Evolutionary conservation across 345 rosid genomes (phyloP).

Genomic region (Populus simonii): DNA sequence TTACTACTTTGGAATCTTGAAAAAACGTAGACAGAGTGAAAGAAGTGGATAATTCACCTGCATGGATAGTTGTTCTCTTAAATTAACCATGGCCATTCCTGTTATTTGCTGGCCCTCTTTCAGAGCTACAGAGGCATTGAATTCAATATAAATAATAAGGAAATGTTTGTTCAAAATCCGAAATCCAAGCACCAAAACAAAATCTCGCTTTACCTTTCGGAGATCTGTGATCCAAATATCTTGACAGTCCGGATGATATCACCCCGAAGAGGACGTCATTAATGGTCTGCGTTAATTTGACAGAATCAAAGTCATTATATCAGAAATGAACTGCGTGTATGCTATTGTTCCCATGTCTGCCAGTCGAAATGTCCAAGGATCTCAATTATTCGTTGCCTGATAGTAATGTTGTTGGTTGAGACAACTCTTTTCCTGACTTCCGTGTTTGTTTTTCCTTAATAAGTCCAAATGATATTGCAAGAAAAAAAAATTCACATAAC

Average conservation of each 20-base stretch:
- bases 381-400: no score
- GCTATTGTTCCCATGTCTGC: no score
- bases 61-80: conserved; percentile 44
- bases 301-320: not conserved
- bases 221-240: conserved; percentile 45
- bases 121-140: conserved; percentile 26
- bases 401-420: no score
- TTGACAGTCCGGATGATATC: conserved; percentile 44
- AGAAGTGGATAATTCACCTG: conserved; percentile 27
- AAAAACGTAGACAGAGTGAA: not conserved
- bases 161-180: not conserved
- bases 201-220: conserved; percentile 36
- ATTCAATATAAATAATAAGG: not conserved
- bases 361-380: no score
- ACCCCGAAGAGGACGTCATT: conserved; percentile 64
- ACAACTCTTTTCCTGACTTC: no score
- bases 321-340: no score
- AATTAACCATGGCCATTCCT: conserved; percentile 59
- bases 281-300: conserved; percentile 39
- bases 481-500: no score
- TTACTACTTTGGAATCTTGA: not conserved
- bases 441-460: no score
- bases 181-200: not conserved
- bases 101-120: conserved; percentile 38
- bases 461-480: not conserved